Evolutionary conservation across 2,329 filamentous ascomycete species (phyloP).

Genomic region (Pseudocercospora musae): DNA sequence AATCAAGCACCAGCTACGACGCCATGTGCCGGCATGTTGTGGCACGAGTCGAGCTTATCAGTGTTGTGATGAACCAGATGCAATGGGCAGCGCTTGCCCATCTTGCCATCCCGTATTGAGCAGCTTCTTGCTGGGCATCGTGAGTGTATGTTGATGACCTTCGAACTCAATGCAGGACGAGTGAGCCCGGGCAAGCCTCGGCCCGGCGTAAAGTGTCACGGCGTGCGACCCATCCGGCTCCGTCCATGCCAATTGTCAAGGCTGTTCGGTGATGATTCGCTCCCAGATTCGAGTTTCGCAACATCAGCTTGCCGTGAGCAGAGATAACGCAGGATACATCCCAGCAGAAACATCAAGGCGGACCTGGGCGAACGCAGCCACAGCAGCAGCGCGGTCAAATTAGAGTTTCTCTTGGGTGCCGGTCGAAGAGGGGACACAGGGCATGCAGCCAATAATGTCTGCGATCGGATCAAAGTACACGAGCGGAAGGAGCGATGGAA

Average conservation of each 20-base stretch:
- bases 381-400: neutral
- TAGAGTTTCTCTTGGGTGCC: neutral
- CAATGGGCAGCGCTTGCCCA: neutral
- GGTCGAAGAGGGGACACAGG: neutral
- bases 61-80: neutral
- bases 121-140: neutral
- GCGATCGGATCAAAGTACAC: neutral
- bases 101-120: neutral
- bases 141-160: neutral
- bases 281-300: neutral
- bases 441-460: neutral
- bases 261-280: neutral
- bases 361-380: neutral
- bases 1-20: neutral
- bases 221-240: neutral
- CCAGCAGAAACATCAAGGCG: neutral
- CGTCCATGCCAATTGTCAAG: neutral
- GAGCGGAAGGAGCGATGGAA: neutral
- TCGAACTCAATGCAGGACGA: neutral
- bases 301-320: neutral
- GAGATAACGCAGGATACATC: neutral
- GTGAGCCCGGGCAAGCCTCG: too few relatives aligned
- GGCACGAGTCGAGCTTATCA: neutral
- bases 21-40: neutral
- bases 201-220: too few relatives aligned